Base-by-base conservation (phyloP, 768 basidiomycete species). In the Asterophora parasitica region DNA sequence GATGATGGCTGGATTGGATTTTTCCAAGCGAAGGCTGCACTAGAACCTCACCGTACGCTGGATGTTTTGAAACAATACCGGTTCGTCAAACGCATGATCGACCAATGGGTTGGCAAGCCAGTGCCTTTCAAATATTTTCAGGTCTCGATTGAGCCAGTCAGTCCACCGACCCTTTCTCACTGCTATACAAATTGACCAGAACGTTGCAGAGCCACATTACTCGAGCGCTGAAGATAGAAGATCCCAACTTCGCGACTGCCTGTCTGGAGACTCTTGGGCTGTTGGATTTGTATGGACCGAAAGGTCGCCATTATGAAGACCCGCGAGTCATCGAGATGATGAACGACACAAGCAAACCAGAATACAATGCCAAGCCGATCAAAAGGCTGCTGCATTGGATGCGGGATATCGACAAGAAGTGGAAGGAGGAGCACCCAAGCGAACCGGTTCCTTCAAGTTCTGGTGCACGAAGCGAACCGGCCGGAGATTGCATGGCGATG, bases 201-300 rank as follows among this genome's bases (percentile, higher is more conserved):
- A 7, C 12, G 23, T 30, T 46, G 5, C 51, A 83, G 81, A 61
- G 53, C 31, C 82, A 87, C 48, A 71, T 88, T 20, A 64, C 76
- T 58, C 64, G 60, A 32, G 79, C 78, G 7, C 65, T 88, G 42
- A 65, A 67, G 15, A 58, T 83, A 12, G 66, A 73, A 28, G 57
- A 64, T 32, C 51, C 54, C 4, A 58, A 61, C 19, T 82, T 74
- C 68, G 70, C 72, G 2, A 58, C 69, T 8, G 70, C 71, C 23
- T 81, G 79, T 58, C 62, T 64, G 12, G 81, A 80, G 53, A 78
- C 75, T 5, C 61, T 80, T 40, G 39, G 47, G 8, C 74, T 87
- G 31, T 61, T 84, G 34, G 60, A 57, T 13, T 63, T 77, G 44
- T 87, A 86, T 55, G 85, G 85, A 2, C 71, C 74, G 23, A 61